Conservation (phyloP, 371 early-diverging fungal species). For the Mucor velutinosus region DNA sequence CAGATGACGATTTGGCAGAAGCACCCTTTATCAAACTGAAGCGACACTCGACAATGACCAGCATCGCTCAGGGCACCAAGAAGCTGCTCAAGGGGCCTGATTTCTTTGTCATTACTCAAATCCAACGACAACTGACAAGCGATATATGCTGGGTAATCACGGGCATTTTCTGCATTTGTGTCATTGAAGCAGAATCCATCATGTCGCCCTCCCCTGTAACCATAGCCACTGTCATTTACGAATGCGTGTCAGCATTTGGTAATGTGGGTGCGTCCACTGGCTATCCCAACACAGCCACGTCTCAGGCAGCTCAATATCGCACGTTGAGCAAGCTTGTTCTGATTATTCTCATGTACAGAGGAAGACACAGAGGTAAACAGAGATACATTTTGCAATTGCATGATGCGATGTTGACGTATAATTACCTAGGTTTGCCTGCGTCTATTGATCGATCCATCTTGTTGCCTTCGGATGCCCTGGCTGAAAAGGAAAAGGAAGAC, state of each 20-base stretch:
- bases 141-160: slow-evolving; percentile 50
- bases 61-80: slow-evolving; percentile 38
- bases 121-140: slow-evolving; percentile 45
- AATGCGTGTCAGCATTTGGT: slow-evolving; percentile 48
- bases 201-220: slow-evolving; percentile 46
- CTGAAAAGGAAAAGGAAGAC: slow-evolving; percentile 33
- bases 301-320: slow-evolving; percentile 41
- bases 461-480: slow-evolving; percentile 41
- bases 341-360: slow-evolving; percentile 45
- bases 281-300: slow-evolving; percentile 36
- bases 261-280: slow-evolving; percentile 46
- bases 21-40: slow-evolving; percentile 38
- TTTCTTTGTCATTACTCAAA: slow-evolving; percentile 48
- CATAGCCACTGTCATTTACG: slow-evolving; percentile 39
- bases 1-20: slow-evolving; percentile 28
- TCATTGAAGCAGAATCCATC: slow-evolving; percentile 33
- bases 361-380: slow-evolving; percentile 43
- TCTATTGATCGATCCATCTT: slow-evolving; percentile 52
- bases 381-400: background rate
- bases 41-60: slow-evolving; percentile 44
- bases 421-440: slow-evolving; percentile 38
- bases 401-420: background rate
- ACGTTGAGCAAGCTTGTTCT: slow-evolving; percentile 42
- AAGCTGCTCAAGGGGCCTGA: slow-evolving; percentile 38
- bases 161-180: slow-evolving; percentile 38